A percentile compares a stretch with the other conserved stretches of the same genome.
Conservation (phyloP, 805 yeast genomes). For the Phaffomyces thermotolerans region DNA sequence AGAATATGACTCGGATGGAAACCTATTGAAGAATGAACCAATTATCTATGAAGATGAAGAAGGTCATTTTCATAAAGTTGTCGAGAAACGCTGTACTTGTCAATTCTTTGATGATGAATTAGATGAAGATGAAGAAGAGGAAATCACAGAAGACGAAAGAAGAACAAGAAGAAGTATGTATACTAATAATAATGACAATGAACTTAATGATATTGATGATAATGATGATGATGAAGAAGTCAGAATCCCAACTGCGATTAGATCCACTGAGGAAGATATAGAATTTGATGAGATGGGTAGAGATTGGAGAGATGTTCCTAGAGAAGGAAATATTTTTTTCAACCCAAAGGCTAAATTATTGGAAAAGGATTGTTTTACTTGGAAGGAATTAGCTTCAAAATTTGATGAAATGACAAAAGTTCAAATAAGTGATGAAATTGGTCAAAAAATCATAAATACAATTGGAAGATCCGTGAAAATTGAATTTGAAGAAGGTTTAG, state of each 20-base stretch:
- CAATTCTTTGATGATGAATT: conserved; percentile 17
- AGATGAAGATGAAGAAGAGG: conserved; percentile 14
- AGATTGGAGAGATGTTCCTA: conserved; percentile 69
- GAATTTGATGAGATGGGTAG: conserved; percentile 54
- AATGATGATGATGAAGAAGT: conserved; percentile 12
- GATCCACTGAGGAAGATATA: conserved; percentile 27
- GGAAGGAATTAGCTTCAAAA: conserved; percentile 20
- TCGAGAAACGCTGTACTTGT: conserved; percentile 20
- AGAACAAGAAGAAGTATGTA: neutral
- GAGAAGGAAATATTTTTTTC: conserved; percentile 44
- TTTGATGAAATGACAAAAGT: conserved; percentile 23
- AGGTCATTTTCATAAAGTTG: conserved; percentile 21
- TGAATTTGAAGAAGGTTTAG: conserved; percentile 31
- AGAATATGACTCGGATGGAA: conserved; percentile 12
- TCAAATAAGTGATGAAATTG: conserved; percentile 23
- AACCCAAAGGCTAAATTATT: conserved; percentile 14
- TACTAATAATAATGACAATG: neutral
- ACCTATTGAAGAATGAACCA: conserved; percentile 12
- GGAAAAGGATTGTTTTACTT: conserved; percentile 10
- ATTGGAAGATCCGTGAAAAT: conserved; percentile 46
- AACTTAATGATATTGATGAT: conserved; percentile 8
- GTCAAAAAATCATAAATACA: conserved; percentile 38
- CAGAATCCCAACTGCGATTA: conserved; percentile 26
- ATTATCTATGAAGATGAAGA: conserved; percentile 22
- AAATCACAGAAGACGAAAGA: conserved; percentile 4